Base-by-base conservation (phyloP, 805 yeast genomes). In the Candida ovalis region DNA sequence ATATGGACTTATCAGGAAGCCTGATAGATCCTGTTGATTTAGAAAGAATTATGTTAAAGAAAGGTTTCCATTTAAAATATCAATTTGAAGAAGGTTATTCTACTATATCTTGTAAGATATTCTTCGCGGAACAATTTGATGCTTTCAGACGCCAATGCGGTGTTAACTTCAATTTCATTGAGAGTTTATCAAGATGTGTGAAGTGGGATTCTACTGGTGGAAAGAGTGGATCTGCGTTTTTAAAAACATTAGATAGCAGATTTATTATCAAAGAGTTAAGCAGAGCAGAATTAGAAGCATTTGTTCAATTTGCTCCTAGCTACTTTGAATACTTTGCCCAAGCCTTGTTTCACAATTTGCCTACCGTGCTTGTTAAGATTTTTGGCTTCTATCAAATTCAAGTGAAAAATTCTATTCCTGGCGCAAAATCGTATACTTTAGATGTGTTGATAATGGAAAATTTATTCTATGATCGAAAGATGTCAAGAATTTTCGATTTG, bases 151-250 rank as follows among this genome's bases (percentile, higher is more conserved):
- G 81, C 48, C 84, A 87, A 27, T 92, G 97, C 71, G 90, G 88
- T 0, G 80, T 83, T 47, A 81, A 81, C 48, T 84, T 78, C 4
- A 78, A 77, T 55, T 94, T 84, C 56, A 81, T 94, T 37, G 96
- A 90, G 63, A 90, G 97, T 66, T 75, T 95, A 42, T 84, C 97
- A 4, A 71, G 99, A 51, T 94, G 99, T 69, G 81, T 90, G 13
- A 88, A 90, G 61, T 95, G 98, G 98, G 91, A 92, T 59, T 86
- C 96, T 0, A 80, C 84, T 24, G 99, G 99, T 36, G 99, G 99
- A 33, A 94, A 94, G 62, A 88, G 96, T 64, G 97, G 98, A 0
- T 89, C 97, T 2, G 88, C 89, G 2, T 94, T 94, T 64, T 72
- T 94, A 66, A 94, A 94, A 61, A 94, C 99, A 0, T 69, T 88